Conservation (phyloP, 2,329 filamentous ascomycete species). For the Hymenotorrendiella dingleyae region DNA sequence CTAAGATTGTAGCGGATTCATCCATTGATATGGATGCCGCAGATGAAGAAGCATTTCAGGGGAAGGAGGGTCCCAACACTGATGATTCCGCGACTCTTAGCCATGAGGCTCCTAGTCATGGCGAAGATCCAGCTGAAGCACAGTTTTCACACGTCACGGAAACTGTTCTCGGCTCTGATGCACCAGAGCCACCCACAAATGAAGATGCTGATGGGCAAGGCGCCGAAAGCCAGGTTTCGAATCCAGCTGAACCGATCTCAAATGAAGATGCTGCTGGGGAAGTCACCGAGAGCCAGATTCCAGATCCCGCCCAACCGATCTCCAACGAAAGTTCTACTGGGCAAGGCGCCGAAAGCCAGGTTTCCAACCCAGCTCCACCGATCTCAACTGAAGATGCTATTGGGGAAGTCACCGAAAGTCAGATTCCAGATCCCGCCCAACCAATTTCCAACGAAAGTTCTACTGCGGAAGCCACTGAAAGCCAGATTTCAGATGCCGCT, state of each 20-base stretch:
- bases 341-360: too few species aligned
- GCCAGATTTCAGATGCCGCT: too few species aligned
- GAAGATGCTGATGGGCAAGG: background rate
- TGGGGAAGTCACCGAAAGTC: too few species aligned
- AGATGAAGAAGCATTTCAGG: slow-evolving; percentile 8
- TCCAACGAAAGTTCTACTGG: background rate
- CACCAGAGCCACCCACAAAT: slow-evolving; percentile 5
- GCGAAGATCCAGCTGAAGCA: slow-evolving; percentile 14
- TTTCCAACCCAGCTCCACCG: too few species aligned
- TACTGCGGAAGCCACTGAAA: too few species aligned
- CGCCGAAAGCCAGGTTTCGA: too few species aligned
- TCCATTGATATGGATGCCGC: slow-evolving; percentile 21
- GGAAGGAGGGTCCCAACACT: slow-evolving; percentile 10
- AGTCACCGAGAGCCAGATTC: too few species aligned
- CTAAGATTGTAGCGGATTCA: slow-evolving; percentile 53
- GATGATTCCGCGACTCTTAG: slow-evolving; percentile 16
- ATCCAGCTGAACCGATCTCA: too few species aligned
- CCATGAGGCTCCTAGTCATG: slow-evolving; percentile 4
- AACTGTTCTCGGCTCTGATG: slow-evolving; percentile 21
- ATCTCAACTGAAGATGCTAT: background rate
- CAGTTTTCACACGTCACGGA: slow-evolving; percentile 26
- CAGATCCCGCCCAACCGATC: slow-evolving; percentile 12
- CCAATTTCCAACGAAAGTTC: background rate
- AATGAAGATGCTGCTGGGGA: background rate
- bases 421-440: slow-evolving; percentile 16